Conservation (phyloP, 257 asterid genomes). For the Leptodermis oblonga region DNA sequence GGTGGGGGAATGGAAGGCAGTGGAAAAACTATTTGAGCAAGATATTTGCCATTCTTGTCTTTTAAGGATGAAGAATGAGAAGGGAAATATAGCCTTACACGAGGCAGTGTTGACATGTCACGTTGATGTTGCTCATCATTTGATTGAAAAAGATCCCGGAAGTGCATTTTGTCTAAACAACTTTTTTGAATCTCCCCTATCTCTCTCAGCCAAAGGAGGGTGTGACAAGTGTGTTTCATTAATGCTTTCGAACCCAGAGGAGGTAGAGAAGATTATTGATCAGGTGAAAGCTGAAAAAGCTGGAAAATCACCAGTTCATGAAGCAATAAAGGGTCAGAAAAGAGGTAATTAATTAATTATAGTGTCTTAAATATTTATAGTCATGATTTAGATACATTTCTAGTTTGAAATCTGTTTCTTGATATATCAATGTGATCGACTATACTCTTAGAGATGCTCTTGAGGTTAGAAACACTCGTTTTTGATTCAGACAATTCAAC, state of each 20-base stretch:
- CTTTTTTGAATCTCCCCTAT: neutral
- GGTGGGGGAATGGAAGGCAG: neutral
- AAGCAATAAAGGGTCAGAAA: neutral
- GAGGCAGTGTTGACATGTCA: neutral
- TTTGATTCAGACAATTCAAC: no score
- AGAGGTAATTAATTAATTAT: neutral
- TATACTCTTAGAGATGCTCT: no score
- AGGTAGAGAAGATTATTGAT: neutral
- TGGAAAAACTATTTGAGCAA: neutral
- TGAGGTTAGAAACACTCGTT: no score
- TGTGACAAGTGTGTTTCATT: neutral
- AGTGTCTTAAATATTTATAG: no score
- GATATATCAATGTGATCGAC: no score
- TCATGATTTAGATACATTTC: no score
- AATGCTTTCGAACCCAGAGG: neutral
- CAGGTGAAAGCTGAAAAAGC: neutral
- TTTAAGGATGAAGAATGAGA: neutral
- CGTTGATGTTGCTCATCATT: neutral
- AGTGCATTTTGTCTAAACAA: neutral
- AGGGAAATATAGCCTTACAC: conserved; percentile 5
- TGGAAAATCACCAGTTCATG: conserved; percentile 6
- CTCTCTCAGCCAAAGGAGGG: conserved; percentile 5
- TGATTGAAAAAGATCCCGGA: neutral
- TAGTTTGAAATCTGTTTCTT: no score
- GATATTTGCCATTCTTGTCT: neutral